Evolutionary conservation across 2,329 filamentous ascomycete genomes (phyloP).

Genomic region (Aspergillus intermedius): DNA sequence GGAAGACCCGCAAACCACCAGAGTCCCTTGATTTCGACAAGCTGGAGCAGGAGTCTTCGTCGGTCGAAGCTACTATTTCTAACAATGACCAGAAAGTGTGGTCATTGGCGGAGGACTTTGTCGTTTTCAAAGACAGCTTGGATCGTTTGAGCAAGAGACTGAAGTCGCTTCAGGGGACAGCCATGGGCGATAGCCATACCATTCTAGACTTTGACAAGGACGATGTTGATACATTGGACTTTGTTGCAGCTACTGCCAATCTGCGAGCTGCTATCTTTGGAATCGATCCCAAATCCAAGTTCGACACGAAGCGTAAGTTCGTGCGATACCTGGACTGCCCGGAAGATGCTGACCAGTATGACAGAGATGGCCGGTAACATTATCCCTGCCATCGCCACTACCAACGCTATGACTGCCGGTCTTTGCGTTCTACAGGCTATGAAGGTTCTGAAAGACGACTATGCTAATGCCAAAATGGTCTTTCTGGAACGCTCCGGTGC

Average conservation of each 20-base stretch:
- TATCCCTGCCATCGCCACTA: slow-evolving; percentile 95
- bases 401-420: slow-evolving; percentile 91
- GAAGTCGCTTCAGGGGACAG: slow-evolving; percentile 54
- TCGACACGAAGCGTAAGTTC: slow-evolving; percentile 73
- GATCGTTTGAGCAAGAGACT: slow-evolving; percentile 68
- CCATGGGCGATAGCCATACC: slow-evolving; percentile 39
- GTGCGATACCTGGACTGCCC: background rate
- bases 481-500: slow-evolving; percentile 66
- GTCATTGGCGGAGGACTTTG: slow-evolving; percentile 75
- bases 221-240: slow-evolving; percentile 88
- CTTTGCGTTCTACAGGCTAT: slow-evolving; percentile 88
- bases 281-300: slow-evolving; percentile 82
- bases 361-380: slow-evolving; percentile 97
- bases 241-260: slow-evolving; percentile 86
- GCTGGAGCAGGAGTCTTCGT: slow-evolving; percentile 49
- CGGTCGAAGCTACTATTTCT: slow-evolving; percentile 48
- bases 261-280: slow-evolving; percentile 82
- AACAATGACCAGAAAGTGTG: slow-evolving; percentile 69
- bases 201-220: slow-evolving; percentile 92
- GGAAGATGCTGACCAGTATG: slow-evolving; percentile 4
- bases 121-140: slow-evolving; percentile 72
- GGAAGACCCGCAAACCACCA: slow-evolving; percentile 74
- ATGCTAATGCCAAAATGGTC: slow-evolving; percentile 69
- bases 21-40: slow-evolving; percentile 63
- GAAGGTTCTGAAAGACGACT: slow-evolving; percentile 74